Evolutionary conservation across 108 stramenopile species (phyloP).

Genomic region (Stephanodiscus minutulus): DNA sequence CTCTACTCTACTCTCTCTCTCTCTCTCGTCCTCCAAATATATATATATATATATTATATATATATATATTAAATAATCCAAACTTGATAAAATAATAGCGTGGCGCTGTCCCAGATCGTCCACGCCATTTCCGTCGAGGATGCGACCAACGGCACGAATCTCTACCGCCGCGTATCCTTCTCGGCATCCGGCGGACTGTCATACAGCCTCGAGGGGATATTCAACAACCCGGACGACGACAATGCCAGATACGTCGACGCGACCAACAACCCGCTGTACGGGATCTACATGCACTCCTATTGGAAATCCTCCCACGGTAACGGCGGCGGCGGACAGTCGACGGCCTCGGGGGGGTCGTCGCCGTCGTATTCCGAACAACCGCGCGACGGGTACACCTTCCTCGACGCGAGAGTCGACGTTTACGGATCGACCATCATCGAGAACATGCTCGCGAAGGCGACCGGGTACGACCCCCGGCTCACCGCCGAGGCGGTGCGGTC

Average conservation of each 20-base stretch:
- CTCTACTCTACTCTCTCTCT: no score
- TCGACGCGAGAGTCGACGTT: conserved; percentile 23
- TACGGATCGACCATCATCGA: conserved; percentile 40
- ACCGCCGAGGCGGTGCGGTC: conserved; percentile 44
- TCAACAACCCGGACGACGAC: neutral
- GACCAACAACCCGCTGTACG: conserved; percentile 30
- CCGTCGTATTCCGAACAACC: neutral
- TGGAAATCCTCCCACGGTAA: conserved; percentile 30
- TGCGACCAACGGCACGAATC: neutral
- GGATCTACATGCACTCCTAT: conserved; percentile 26
- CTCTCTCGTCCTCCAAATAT: neutral
- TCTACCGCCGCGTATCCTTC: conserved; percentile 15
- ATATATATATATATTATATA: no score
- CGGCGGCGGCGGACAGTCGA: no score
- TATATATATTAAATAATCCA: no score
- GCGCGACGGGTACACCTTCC: conserved; percentile 17
- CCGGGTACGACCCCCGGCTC: conserved; percentile 30
- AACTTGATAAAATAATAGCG: no score
- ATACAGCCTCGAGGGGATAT: conserved; percentile 24
- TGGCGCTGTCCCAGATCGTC: conserved; percentile 1
- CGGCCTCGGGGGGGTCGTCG: no score
- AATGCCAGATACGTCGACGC: neutral
- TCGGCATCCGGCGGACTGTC: neutral
- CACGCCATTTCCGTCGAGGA: conserved; percentile 29
- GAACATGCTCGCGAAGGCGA: conserved; percentile 26